phyloP scores from a whole-genome alignment of 768 basidiomycete species.

The Nidularia sp. region DNA sequence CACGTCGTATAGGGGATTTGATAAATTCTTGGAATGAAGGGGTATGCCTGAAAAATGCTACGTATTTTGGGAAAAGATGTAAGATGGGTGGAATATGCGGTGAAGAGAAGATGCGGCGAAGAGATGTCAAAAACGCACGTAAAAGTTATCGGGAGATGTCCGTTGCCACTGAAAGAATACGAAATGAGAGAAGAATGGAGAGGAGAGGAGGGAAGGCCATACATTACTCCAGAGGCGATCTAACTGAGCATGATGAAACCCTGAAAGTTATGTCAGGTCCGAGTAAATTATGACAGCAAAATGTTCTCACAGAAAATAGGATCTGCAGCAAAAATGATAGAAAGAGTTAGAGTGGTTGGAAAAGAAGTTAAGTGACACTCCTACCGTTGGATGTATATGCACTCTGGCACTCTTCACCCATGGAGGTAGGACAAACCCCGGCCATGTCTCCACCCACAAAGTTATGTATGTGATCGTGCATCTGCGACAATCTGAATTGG shows the following conservation, averaged over 20 bases:
- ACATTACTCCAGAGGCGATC: not conserved
- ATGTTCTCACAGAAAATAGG: conserved; percentile 6
- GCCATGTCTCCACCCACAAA: conserved; percentile 10
- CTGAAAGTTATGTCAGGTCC: not conserved
- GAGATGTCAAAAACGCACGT: conserved; percentile 1
- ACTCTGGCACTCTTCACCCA: not conserved
- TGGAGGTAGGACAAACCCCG: conserved; percentile 5
- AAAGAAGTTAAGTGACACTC: not conserved
- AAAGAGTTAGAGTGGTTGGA: not conserved
- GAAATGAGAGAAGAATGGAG: not conserved
- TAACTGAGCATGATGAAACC: not conserved
- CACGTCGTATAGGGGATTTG: conserved; percentile 1
- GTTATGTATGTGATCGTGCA: conserved; percentile 10
- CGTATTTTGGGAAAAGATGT: not conserved
- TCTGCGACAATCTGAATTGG: conserved; percentile 5
- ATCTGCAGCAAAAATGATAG: conserved; percentile 1
- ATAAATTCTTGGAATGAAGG: not conserved
- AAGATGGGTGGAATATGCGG: not conserved
- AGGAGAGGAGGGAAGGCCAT: not conserved
- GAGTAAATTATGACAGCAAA: not conserved
- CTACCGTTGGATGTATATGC: not conserved
- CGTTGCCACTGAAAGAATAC: conserved; percentile 7
- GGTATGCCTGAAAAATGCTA: conserved; percentile 7
- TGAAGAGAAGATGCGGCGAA: not conserved
- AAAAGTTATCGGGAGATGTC: conserved; percentile 6